Conservation (phyloP, 495 filamentous ascomycete genomes). For the Thermochaetoides thermophila region DNA sequence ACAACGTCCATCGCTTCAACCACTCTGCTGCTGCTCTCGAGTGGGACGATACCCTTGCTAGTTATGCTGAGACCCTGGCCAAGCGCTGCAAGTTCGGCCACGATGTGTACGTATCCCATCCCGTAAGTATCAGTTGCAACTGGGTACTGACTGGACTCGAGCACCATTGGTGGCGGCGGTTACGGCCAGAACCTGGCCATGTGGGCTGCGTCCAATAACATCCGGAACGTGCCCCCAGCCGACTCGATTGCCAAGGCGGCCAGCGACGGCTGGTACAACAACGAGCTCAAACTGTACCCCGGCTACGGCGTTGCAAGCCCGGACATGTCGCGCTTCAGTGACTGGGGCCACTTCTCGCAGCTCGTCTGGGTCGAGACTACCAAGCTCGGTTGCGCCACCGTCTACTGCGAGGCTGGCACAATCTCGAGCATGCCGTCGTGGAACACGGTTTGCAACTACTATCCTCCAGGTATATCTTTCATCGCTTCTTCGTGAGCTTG, state of each 20-base stretch:
- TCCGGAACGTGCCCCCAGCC: constrained; percentile 15
- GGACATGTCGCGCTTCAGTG: constrained; percentile 45
- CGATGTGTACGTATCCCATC: constrained; percentile 48
- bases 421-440: constrained; percentile 24
- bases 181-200: constrained; percentile 80
- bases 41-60: constrained; percentile 48
- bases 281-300: constrained; percentile 41
- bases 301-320: constrained; percentile 27
- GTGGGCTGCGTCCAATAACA: constrained; percentile 19
- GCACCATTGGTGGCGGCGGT: constrained; percentile 38
- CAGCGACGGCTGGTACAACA: constrained; percentile 73
- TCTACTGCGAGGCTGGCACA: constrained; percentile 35
- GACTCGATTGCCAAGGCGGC: constrained; percentile 46
- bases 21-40: constrained; percentile 52
- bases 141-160: constrained; percentile 10
- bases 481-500: not conserved
- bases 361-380: constrained; percentile 67
- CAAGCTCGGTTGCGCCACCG: constrained; percentile 58
- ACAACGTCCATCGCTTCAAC: constrained; percentile 78
- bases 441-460: constrained; percentile 87
- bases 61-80: constrained; percentile 38
- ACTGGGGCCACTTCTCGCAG: constrained; percentile 83
- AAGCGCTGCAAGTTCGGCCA: constrained; percentile 55
- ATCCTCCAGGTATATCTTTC: constrained; percentile 40
- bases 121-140: not conserved